Base-by-base conservation (phyloP, 2,329 filamentous ascomycete genomes). In the Huntiella savannae region DNA sequence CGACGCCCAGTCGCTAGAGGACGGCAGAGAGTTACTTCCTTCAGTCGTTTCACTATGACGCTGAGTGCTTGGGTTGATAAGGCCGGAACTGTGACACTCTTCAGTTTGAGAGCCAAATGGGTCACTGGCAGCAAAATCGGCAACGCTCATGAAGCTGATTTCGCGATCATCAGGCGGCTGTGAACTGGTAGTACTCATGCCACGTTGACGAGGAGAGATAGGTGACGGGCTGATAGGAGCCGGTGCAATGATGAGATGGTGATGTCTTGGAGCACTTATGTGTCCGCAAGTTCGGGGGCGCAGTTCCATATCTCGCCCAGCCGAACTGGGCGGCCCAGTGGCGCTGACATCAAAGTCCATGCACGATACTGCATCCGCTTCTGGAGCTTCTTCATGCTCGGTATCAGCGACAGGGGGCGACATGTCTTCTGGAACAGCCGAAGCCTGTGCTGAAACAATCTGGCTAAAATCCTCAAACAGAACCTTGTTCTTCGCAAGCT, bases 41-140 rank as follows among this genome's bases (percentile, higher is more conserved):
- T 78, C 74, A 0, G 75, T 78, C 3, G 71, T 72, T 54, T 77
- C 73, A 56, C 74, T 78, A 46, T 66, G 69, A 17, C 72, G 67
- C 52, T 76, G 73, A 49, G 69, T 68, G 4, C 60, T 63, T 16
- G 63, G 62, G 8, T 46, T 49, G 38, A 49, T 40, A 15, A 49
- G 16, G 6, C 47, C 47, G n/a, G 33, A 33, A 33, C 35, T 43
- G 12, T 34, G 39, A 19, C 38, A 42, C 33, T 46, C 37, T 8
- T 35, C 32, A 11, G 39, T 13, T 33, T 45, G 22, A 13, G 58
- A 53, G 49, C 63, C 58, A 50, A 72, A 73, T 0, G 68, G 64
- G 45, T 74, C 69, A 54, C 63, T 67, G 13, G 65, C 63, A 7
- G 64, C 63, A 52, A 70, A 63, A 37, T 71, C 67, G 32, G 62